Evolutionary conservation across 306 rosid genomes (phyloP), one percentile per base, ranked within the genome.

Genomic region (Cicer chorassanicum): DNA sequence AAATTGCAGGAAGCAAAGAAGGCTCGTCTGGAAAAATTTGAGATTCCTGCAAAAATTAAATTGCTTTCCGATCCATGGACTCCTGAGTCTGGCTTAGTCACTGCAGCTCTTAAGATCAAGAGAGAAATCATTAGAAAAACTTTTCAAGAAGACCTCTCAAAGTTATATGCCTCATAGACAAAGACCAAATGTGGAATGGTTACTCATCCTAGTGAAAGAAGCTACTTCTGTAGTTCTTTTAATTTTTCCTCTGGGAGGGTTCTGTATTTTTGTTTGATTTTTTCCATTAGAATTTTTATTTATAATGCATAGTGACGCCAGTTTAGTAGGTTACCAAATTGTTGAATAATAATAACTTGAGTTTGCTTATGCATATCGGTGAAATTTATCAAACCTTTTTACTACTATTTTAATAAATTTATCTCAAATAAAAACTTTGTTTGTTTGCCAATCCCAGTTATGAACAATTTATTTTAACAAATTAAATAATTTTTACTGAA

Each of bases 101-200:
- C 99, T 12, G 97, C 92, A 42, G 99, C 99, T 60, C 96, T 95
- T 79, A 92, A 95, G 91, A 75, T 92, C 80, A 95, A 95, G 82
- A 90, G 99, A 90, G 99, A 95, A 8, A 55, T 81, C 53, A 86
- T 89, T 65, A 84, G 85, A 78, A 95, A 86, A 88, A 73, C 90
- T 57, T 90, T 90, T 79, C 46, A 88, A 9, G 89, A 88, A 69
- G 92, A 92, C 45, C 96, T 92, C 73, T 38, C 85, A 11, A 60
- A 86, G 54, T 81, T 95, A 71, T 95, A 90, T 68, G 42, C 84
- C 68, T 81, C 68, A 44, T 86, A 71, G 84, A 60, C 43, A 49
- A 49, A 48, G 36, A 46, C 15, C 70, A 46, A 57, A 38, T 60
- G 46, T 68, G 38, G 81, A 68, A 68, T 38, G 55, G 70, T 19